These are phyloP conservation scores for Kalmusia sp. DNA, from an alignment of 2,329 filamentous ascomycete species.

Conservation along the genomic window DNA sequence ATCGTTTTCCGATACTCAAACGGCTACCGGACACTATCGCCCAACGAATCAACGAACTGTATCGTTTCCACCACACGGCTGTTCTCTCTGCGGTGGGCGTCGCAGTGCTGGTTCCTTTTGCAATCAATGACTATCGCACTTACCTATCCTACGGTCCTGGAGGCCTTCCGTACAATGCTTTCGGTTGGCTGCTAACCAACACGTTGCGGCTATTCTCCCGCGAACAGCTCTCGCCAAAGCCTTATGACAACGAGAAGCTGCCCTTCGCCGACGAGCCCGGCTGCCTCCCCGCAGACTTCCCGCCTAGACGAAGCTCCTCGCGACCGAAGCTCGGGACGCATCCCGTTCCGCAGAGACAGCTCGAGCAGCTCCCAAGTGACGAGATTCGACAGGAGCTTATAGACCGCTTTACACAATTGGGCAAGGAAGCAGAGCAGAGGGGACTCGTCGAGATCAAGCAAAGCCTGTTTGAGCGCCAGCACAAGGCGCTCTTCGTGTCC, in stretches of 20 bases:
- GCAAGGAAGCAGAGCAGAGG: constrained; percentile 14
- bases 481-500: constrained; percentile 26
- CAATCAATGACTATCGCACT: constrained; percentile 44
- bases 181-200: constrained; percentile 49
- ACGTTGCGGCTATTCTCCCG: constrained; percentile 40
- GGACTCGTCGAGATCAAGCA: constrained; percentile 21
- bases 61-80: constrained; percentile 16
- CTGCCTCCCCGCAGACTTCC: constrained; percentile 20
- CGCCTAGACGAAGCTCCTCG: constrained; percentile 16
- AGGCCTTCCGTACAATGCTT: constrained; percentile 52
- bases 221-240: constrained; percentile 42
- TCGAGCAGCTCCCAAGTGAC: constrained; percentile 24
- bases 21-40: neutral
- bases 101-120: constrained; percentile 19
- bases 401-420: constrained; percentile 15
- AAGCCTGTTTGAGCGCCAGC: constrained; percentile 23
- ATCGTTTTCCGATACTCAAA: neutral
- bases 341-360: constrained; percentile 26
- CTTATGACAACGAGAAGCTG: constrained; percentile 28
- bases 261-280: constrained; percentile 20
- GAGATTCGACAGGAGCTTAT: constrained; percentile 19
- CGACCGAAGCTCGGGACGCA: constrained; percentile 23
- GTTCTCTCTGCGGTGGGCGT: constrained; percentile 16
- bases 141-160: constrained; percentile 55
- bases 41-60: neutral